Evolutionary conservation across 306 rosid genomes (phyloP).

Genomic region (Chamaecrista fasciculata): DNA sequence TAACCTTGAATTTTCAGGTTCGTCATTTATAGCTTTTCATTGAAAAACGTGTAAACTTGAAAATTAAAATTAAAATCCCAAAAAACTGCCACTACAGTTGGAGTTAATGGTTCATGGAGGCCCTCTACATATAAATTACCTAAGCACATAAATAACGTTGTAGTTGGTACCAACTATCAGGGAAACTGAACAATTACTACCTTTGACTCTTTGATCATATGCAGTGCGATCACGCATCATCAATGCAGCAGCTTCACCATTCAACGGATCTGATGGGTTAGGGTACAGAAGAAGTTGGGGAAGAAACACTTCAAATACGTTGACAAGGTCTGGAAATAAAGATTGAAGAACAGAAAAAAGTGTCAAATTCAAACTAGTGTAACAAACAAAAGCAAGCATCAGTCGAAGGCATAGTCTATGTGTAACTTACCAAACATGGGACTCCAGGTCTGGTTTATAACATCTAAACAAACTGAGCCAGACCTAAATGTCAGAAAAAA

Average conservation of each 20-base stretch:
- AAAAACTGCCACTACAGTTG: neutral
- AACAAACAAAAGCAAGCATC: conserved; percentile 14
- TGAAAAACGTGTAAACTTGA: neutral
- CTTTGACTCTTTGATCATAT: conserved; percentile 81
- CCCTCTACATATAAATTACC: neutral
- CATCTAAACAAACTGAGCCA: conserved; percentile 91
- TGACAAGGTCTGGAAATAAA: conserved; percentile 57
- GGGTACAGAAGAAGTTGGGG: conserved; percentile 95
- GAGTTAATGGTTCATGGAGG: conserved; percentile 1
- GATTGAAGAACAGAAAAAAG: conserved; percentile 18
- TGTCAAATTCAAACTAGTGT: conserved; percentile 17
- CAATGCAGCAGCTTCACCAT: conserved; percentile 85
- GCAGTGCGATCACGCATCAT: conserved; percentile 72
- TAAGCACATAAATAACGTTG: neutral
- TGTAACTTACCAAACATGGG: conserved; percentile 83
- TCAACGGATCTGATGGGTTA: conserved; percentile 83
- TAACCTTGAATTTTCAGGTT: neutral
- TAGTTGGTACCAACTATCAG: conserved; percentile 2
- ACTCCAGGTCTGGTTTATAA: conserved; percentile 93
- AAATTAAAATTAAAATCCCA: conserved; percentile 8
- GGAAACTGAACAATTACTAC: conserved; percentile 37
- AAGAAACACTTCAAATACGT: conserved; percentile 68
- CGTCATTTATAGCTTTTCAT: neutral
- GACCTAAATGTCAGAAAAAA: conserved; percentile 58
- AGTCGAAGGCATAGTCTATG: neutral